Evolutionary conservation across 2,329 filamentous ascomycete genomes (phyloP).

Genomic region (Rosellinia necatrix): DNA sequence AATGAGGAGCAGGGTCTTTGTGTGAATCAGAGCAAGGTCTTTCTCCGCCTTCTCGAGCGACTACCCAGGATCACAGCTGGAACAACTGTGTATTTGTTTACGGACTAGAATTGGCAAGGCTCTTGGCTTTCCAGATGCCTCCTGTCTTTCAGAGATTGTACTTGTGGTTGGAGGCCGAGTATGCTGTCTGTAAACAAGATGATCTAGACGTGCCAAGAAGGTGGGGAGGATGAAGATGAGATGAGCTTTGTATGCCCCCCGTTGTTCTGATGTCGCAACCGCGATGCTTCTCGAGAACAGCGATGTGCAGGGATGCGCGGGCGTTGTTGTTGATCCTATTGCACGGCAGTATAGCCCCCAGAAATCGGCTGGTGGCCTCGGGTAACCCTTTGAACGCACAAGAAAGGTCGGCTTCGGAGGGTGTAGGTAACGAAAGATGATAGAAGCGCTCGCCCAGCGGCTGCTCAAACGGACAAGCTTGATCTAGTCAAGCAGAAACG

Average conservation of each 20-base stretch:
- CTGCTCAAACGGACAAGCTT: constrained; percentile 11
- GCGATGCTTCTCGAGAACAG: too few relatives aligned
- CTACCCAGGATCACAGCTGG: neutral
- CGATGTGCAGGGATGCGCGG: too few relatives aligned
- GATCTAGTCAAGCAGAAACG: neutral
- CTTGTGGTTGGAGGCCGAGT: neutral
- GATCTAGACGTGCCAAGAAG: constrained; percentile 24
- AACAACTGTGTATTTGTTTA: constrained; percentile 9
- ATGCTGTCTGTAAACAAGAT: neutral
- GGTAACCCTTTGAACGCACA: too few relatives aligned
- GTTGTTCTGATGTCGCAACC: too few relatives aligned
- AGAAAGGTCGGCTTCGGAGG: constrained; percentile 1
- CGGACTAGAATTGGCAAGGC: neutral
- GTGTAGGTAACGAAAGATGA: constrained; percentile 4
- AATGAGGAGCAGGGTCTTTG: constrained; percentile 28
- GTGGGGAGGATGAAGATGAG: constrained; percentile 21
- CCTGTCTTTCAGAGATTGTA: constrained; percentile 2
- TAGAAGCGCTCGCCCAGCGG: constrained; percentile 20
- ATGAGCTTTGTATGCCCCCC: constrained; percentile 20
- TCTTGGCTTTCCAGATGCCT: neutral
- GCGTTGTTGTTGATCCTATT: neutral
- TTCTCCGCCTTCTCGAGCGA: constrained; percentile 11
- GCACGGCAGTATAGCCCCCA: neutral
- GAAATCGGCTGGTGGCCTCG: too few relatives aligned
- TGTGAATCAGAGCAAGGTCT: constrained; percentile 14